These are phyloP conservation scores for Hanseniaspora singularis DNA, from an alignment of 805 yeast genomes.

Conservation along the genomic window DNA sequence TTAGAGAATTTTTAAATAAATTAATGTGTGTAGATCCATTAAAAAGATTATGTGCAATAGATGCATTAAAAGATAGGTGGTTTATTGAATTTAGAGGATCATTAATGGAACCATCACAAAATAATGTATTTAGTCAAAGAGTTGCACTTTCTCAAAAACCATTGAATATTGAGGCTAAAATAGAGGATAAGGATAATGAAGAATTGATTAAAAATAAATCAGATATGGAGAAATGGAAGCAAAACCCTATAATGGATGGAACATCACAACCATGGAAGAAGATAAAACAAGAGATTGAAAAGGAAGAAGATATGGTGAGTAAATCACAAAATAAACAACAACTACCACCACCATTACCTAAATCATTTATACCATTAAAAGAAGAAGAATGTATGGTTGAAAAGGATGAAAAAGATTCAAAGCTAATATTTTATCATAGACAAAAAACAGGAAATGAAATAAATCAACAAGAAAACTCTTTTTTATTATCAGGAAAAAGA, in stretches of 20 bases:
- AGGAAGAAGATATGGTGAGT: not conserved
- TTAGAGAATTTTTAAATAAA: constrained; percentile 56
- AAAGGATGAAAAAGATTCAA: not conserved
- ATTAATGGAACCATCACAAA: constrained; percentile 13
- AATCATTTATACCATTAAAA: not conserved
- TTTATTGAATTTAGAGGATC: constrained; percentile 27
- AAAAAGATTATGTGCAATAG: constrained; percentile 57
- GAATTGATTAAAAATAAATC: too few relatives aligned
- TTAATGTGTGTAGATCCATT: constrained; percentile 69
- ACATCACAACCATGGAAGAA: constrained; percentile 11
- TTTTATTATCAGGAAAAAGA: not conserved
- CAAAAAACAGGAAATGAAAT: not conserved
- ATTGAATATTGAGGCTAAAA: not conserved
- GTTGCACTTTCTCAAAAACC: constrained; percentile 10
- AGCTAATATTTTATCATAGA: not conserved
- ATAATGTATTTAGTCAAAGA: not conserved
- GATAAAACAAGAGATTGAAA: not conserved
- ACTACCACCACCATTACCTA: not conserved
- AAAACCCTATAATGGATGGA: constrained; percentile 12
- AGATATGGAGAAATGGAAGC: constrained; percentile 10
- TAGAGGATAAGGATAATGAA: too few relatives aligned
- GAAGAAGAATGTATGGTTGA: not conserved
- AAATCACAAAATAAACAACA: too few relatives aligned
- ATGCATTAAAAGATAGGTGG: constrained; percentile 78
- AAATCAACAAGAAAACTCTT: too few relatives aligned